Base-by-base conservation (phyloP, 352 stramenopile genomes). In the Pythium insidiosum region DNA sequence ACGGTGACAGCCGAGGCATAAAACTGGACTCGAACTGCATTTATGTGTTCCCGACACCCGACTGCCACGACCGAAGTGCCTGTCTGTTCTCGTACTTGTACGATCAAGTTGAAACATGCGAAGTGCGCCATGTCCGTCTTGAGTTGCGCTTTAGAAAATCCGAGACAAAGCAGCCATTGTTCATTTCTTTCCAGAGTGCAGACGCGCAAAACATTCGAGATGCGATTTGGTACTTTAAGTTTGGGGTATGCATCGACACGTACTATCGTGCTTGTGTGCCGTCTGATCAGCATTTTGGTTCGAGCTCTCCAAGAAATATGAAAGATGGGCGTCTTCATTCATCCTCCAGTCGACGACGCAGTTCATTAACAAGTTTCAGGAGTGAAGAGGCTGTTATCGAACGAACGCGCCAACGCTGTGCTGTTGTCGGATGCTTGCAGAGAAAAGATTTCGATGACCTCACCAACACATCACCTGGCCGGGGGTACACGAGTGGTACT, bases 61-160 rank as follows among this genome's bases (percentile, higher is more conserved):
- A 87, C 25, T 76, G 58, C 24, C 56, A 65, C 30, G 72, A 84
- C 21, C 65, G 67, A n/a, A 82, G 61, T 16, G 77, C 77, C 10
- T 87, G 65, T 37, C 55, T 86, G 38, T 84, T 88, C 50, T 79
- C 62, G 25, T 88, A 88, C 31, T 38, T 38, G 10, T 86, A 84
- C 43, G 67, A 78, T 10, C 55, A 68, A 36, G 47, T 88, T 3
- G 70, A 81, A 15, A 56, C 51, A 1, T 89, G 73, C 29, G 61
- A 82, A 30, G 61, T 68, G 1, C 33, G 43, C 5, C 55, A 56
- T 6, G 37, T 39, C 6, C 61, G 71, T 0, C 45, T 88, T 2
- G 69, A 85, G 40, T 49, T 88, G 5, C 71, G 68, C 6, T 83
- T 87, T 15, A 47, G 38, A 23, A 67, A 58, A n/a, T 64, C 53